Base-by-base conservation (phyloP, 2,329 filamentous ascomycete species). In the Microsporum ferrugineum region DNA sequence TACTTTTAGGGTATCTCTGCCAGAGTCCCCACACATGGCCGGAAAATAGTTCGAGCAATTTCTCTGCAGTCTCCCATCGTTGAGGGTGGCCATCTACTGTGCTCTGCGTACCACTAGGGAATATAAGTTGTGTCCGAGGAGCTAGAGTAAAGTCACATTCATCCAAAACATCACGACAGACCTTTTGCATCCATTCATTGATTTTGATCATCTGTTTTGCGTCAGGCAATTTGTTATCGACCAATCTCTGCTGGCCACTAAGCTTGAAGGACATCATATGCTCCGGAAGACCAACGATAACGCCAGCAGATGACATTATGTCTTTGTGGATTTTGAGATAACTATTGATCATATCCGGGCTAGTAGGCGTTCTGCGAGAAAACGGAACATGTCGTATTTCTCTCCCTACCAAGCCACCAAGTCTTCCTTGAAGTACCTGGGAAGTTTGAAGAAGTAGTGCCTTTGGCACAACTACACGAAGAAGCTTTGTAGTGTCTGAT, bases 201-300 rank as follows among this genome's bases (percentile, higher is more conserved):
- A 77, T 75, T 0, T 70, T 68, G 1, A 85, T 72, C 77, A 88
- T 82, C 0, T 65, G 66, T 0, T 65, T 68, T 0, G 80, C 79
- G 38, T 79, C 71, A 0, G 69, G 59, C 0, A 76, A 60, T 2
- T 76, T 71, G 1, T 70, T 69, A 55, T 85, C 80, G 0, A 78
- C 77, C 0, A 87, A 68, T 1, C 78, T 76, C 64, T 88, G 83
- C 0, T 83, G 67, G 0, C 83, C 83, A 62, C 83, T 84, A 1
- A 88, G 73, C 66, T 80, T 82, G 69, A 86, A 87, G 0, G 85
- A 88, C 4, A 88, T 72, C 0, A 84, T 73, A 63, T 88, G 82
- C 60, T 88, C 85, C 0, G 85, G 86, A 0, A 84, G 76, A 0
- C 79, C 77, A 0, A 88, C 70, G 27, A 88, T 76, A 0, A 88